Conservation (phyloP, 345 rosid species). For the Melaleuca alternifolia region DNA sequence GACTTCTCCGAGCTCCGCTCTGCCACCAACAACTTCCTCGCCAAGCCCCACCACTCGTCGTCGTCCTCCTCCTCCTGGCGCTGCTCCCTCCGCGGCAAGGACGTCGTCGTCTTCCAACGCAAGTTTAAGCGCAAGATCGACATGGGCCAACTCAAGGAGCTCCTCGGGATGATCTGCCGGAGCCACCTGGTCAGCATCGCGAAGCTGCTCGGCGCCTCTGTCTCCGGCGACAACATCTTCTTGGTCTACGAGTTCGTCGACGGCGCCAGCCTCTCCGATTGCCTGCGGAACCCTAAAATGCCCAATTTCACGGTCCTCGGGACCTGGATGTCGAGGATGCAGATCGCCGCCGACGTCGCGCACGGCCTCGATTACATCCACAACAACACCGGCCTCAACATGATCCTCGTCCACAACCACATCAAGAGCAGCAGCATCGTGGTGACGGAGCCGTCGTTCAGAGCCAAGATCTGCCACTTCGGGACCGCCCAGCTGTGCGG, state of each 20-base stretch:
- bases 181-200: conserved; percentile 66
- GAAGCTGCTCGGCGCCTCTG: conserved; percentile 61
- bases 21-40: conserved; percentile 87
- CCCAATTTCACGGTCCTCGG: conserved; percentile 64
- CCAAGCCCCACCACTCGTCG: conserved; percentile 47
- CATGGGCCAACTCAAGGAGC: conserved; percentile 25
- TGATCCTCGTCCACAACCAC: conserved; percentile 61
- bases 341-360: conserved; percentile 73
- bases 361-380: conserved; percentile 86
- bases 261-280: conserved; percentile 61
- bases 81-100: conserved; percentile 49
- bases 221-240: conserved; percentile 58
- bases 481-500: conserved; percentile 81
- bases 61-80: conserved; percentile 62
- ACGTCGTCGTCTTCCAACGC: conserved; percentile 63
- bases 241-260: conserved; percentile 57
- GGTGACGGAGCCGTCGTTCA: conserved; percentile 54
- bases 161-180: conserved; percentile 48
- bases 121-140: conserved; percentile 49
- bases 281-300: conserved; percentile 49
- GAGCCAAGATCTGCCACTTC: conserved; percentile 71
- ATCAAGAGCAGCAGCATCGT: conserved; percentile 60
- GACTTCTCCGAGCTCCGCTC: conserved; percentile 65
- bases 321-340: conserved; percentile 77
- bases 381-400: conserved; percentile 54